These are phyloP conservation scores for Tulasnella sp. DNA, from an alignment of 768 basidiomycete species.

Conservation along the genomic window DNA sequence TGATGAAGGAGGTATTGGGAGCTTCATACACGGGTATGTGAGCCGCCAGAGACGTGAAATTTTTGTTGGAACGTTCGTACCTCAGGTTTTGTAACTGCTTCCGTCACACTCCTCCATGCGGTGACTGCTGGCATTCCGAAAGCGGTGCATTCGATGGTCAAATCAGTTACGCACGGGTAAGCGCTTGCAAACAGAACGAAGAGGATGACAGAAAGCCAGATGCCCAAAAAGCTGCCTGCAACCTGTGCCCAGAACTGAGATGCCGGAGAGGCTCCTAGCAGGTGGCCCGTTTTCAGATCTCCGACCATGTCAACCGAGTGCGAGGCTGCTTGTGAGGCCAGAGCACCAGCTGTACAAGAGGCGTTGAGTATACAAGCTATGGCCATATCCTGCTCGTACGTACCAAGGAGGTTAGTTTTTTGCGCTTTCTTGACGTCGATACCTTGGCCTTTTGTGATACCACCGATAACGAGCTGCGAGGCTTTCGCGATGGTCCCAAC, in stretches of 20 bases:
- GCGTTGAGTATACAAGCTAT: background rate
- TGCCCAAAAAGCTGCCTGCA: slow-evolving; percentile 21
- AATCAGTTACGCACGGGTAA: slow-evolving; percentile 29
- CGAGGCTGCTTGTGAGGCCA: slow-evolving; percentile 29
- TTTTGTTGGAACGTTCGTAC: background rate
- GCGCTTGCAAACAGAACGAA: slow-evolving; percentile 30
- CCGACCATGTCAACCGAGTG: slow-evolving; percentile 31
- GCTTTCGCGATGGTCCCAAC: slow-evolving; percentile 30
- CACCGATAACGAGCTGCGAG: slow-evolving; percentile 31
- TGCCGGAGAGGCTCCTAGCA: slow-evolving; percentile 28
- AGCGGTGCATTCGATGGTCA: slow-evolving; percentile 25
- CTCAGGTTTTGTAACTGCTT: slow-evolving; percentile 28
- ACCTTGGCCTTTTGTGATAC: slow-evolving; percentile 29
- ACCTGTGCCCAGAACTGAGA: slow-evolving; percentile 30
- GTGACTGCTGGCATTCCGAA: slow-evolving; percentile 29
- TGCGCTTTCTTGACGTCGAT: slow-evolving; percentile 17
- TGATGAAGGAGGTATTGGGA: slow-evolving; percentile 28
- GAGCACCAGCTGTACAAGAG: slow-evolving; percentile 23
- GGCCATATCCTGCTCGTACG: background rate
- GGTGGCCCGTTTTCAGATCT: slow-evolving; percentile 31
- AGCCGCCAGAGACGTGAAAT: background rate
- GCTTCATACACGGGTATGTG: background rate
- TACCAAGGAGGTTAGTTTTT: slow-evolving; percentile 20
- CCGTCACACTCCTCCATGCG: slow-evolving; percentile 29
- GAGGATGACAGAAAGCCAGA: slow-evolving; percentile 26